Evolutionary conservation across 371 early-diverging fungal species (phyloP).

Genomic region (Blastocladiella emersonii): DNA sequence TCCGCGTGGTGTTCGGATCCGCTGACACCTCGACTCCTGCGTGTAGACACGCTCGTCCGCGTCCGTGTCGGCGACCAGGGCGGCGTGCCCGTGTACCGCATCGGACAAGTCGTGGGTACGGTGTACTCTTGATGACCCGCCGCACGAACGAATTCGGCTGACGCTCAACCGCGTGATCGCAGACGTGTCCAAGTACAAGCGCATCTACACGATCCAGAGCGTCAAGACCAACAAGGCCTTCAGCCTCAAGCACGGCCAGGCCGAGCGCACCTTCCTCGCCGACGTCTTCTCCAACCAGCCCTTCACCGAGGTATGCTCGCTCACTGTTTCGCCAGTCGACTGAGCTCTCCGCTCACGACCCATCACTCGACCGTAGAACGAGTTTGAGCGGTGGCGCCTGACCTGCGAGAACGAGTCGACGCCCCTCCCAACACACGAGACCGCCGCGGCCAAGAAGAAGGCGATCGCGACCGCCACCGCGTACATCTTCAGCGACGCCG

Average conservation of each 20-base stretch:
- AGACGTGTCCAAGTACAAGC: conserved; percentile 41
- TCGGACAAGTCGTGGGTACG: conserved; percentile 42
- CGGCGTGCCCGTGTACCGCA: conserved; percentile 37
- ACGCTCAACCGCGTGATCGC: too few relatives aligned
- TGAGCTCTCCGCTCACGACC: too few relatives aligned
- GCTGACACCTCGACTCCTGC: not conserved
- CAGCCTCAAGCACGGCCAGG: conserved; percentile 46
- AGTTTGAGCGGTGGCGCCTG: too few relatives aligned
- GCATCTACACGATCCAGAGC: conserved; percentile 43
- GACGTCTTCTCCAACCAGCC: conserved; percentile 54
- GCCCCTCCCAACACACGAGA: too few relatives aligned
- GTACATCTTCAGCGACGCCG: too few relatives aligned
- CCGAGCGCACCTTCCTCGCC: conserved; percentile 51
- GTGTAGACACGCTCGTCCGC: conserved; percentile 37
- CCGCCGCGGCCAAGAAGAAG: too few relatives aligned
- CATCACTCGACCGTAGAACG: too few relatives aligned
- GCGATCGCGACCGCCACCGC: too few relatives aligned
- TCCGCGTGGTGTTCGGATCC: too few relatives aligned
- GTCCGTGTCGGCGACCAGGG: conserved; percentile 38
- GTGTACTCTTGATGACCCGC: not conserved
- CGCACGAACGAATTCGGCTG: too few relatives aligned
- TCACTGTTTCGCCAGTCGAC: too few relatives aligned
- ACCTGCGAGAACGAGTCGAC: too few relatives aligned
- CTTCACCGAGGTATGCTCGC: conserved; percentile 44
- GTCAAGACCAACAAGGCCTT: conserved; percentile 44